Evolutionary conservation across 148 eudicot genomes (phyloP).

Genomic region (Selenicereus undatus): DNA sequence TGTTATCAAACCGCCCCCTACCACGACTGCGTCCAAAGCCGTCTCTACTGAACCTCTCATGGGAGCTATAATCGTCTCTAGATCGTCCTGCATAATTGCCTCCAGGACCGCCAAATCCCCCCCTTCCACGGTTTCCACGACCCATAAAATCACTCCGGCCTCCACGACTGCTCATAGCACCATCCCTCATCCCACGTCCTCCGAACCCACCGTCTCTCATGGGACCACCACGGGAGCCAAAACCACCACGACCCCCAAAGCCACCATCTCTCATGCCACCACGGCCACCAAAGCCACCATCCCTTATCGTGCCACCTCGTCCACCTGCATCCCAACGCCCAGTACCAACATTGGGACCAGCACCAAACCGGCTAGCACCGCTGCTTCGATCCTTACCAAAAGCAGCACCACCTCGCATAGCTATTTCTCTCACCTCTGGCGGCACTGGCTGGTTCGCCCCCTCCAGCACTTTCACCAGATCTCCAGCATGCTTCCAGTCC

Average conservation of each 20-base stretch:
- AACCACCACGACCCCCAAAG: constrained; percentile 32
- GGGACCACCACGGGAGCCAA: constrained; percentile 42
- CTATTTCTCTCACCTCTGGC: constrained; percentile 74
- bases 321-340: constrained; percentile 78
- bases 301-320: constrained; percentile 48
- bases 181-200: constrained; percentile 51
- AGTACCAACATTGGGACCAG: constrained; percentile 41
- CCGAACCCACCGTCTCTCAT: constrained; percentile 50
- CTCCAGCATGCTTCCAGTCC: constrained; percentile 88
- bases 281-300: constrained; percentile 47
- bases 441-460: constrained; percentile 96
- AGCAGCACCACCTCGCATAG: constrained; percentile 63
- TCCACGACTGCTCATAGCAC: constrained; percentile 42
- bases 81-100: constrained; percentile 52
- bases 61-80: constrained; percentile 50
- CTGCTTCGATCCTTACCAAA: constrained; percentile 59
- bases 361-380: constrained; percentile 49
- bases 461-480: constrained; percentile 77
- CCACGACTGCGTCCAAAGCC: constrained; percentile 71
- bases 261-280: constrained; percentile 37
- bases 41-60: constrained; percentile 51
- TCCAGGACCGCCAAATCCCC: constrained; percentile 59
- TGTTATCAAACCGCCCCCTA: constrained; percentile 57
- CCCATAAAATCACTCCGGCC: constrained; percentile 47
- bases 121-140: constrained; percentile 43